Evolutionary conservation across 352 stramenopile species (phyloP).

Genomic region (Pythium phragmitis): DNA sequence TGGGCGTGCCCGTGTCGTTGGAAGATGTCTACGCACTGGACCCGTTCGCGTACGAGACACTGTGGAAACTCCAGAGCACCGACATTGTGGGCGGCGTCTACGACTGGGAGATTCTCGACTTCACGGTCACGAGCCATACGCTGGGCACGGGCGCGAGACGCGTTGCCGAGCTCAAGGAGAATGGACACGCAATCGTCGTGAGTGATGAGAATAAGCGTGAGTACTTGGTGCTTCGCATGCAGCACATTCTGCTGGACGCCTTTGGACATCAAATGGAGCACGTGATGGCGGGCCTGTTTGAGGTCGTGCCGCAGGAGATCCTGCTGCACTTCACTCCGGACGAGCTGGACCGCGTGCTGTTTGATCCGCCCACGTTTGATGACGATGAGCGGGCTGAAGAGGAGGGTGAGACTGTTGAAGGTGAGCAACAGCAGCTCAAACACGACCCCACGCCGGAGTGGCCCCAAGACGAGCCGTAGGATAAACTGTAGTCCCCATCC

Average conservation of each 20-base stretch:
- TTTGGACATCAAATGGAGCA: constrained; percentile 93
- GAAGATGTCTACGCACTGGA: constrained; percentile 89
- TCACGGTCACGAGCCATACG: constrained; percentile 81
- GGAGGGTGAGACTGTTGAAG: no score
- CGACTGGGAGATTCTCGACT: constrained; percentile 72
- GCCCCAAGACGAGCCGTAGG: no score
- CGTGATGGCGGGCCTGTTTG: constrained; percentile 93
- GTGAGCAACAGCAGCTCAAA: no score
- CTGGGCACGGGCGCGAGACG: constrained; percentile 67
- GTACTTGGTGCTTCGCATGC: constrained; percentile 94
- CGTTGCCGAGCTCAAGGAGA: constrained; percentile 80
- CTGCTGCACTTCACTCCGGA: constrained; percentile 86
- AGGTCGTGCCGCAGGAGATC: constrained; percentile 93
- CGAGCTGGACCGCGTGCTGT: constrained; percentile 81
- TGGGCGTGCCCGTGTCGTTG: constrained; percentile 87
- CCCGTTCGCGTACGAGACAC: constrained; percentile 79
- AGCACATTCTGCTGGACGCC: constrained; percentile 95
- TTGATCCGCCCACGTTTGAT: constrained; percentile 34
- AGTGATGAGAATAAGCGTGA: constrained; percentile 98
- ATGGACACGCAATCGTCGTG: constrained; percentile 81
- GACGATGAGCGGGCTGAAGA: no score
- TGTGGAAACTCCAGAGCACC: constrained; percentile 86
- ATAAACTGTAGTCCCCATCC: no score
- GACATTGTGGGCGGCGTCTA: constrained; percentile 38
- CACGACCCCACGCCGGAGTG: no score